Evolutionary conservation across 352 stramenopile genomes (phyloP).

Genomic region (Elongisporangium prolatum): DNA sequence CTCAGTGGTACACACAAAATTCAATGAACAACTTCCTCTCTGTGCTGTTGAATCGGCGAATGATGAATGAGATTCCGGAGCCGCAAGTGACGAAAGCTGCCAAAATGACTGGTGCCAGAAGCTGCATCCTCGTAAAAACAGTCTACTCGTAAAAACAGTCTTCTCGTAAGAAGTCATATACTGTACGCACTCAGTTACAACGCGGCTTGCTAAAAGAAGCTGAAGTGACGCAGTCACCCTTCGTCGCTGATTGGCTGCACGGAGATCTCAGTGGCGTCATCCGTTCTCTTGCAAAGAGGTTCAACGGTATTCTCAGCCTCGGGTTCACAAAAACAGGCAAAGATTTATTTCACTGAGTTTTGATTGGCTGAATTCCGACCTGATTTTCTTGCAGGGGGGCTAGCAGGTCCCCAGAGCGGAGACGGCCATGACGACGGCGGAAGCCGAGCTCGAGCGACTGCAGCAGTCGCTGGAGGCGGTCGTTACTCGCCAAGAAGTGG

Average conservation of each 20-base stretch:
- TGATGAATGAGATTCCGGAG: background rate
- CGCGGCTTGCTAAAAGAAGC: background rate
- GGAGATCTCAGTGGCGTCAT: background rate
- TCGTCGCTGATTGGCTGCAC: background rate
- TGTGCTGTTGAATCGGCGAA: background rate
- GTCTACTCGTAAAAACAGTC: background rate
- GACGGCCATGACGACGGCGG: conserved; percentile 19
- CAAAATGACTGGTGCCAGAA: background rate
- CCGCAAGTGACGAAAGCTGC: background rate
- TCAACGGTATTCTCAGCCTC: background rate
- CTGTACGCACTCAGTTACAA: background rate
- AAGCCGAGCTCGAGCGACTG: conserved; percentile 57
- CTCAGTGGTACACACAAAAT: conserved; percentile 7
- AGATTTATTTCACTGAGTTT: background rate
- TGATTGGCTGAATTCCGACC: conserved; percentile 4
- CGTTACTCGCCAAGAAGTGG: conserved; percentile 44
- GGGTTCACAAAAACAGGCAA: conserved; percentile 1
- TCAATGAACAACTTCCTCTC: background rate
- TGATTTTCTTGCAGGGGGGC: conserved; percentile 10
- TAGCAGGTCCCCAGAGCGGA: conserved; percentile 1
- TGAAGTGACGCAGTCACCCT: background rate
- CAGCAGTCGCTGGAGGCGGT: conserved; percentile 52
- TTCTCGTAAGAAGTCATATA: background rate
- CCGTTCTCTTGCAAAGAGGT: background rate
- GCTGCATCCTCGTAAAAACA: background rate